Evolutionary conservation across 306 rosid species (phyloP).

Genomic region (Argentina anserina): DNA sequence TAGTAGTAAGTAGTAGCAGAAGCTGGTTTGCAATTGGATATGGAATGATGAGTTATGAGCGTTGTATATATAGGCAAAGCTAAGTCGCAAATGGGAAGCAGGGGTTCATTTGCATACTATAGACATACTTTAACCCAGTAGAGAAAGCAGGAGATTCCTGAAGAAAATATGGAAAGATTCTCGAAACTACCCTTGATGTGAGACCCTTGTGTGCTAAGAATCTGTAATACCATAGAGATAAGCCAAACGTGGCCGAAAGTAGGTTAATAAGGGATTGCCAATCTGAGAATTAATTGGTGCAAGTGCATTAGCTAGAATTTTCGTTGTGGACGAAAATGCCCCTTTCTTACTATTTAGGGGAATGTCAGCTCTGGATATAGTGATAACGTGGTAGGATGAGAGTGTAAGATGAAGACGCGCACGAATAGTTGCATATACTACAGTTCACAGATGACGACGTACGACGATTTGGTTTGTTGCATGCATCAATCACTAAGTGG

Average conservation of each 20-base stretch:
- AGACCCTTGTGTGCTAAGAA: slow-evolving; percentile 45
- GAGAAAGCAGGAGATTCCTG: slow-evolving; percentile 31
- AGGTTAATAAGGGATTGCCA: slow-evolving; percentile 14
- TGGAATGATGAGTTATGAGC: slow-evolving; percentile 24
- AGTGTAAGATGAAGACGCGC: slow-evolving; percentile 20
- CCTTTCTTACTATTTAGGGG: slow-evolving; percentile 24
- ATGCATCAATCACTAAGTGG: not conserved
- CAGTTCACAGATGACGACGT: slow-evolving; percentile 6
- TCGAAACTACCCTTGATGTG: slow-evolving; percentile 31
- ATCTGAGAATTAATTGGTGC: not conserved
- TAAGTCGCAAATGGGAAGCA: not conserved
- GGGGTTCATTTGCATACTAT: not conserved
- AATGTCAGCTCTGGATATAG: slow-evolving; percentile 57
- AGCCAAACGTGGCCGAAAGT: slow-evolving; percentile 44
- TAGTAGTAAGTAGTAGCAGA: not conserved
- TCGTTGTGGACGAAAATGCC: slow-evolving; percentile 36
- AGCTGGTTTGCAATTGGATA: slow-evolving; percentile 18
- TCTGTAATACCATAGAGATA: slow-evolving; percentile 39
- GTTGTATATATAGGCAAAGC: slow-evolving; percentile 26
- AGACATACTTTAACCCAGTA: slow-evolving; percentile 10
- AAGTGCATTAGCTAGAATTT: slow-evolving; percentile 11
- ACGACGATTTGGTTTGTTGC: not conserved
- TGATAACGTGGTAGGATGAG: slow-evolving; percentile 27
- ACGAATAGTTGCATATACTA: slow-evolving; percentile 30
- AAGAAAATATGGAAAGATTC: too few relatives aligned